A percentile compares a stretch with the other conserved stretches of the same genome.
Evolutionary conservation across 2,329 filamentous ascomycete genomes (phyloP).

Genomic region (Lasiodiplodia gonubiensis): DNA sequence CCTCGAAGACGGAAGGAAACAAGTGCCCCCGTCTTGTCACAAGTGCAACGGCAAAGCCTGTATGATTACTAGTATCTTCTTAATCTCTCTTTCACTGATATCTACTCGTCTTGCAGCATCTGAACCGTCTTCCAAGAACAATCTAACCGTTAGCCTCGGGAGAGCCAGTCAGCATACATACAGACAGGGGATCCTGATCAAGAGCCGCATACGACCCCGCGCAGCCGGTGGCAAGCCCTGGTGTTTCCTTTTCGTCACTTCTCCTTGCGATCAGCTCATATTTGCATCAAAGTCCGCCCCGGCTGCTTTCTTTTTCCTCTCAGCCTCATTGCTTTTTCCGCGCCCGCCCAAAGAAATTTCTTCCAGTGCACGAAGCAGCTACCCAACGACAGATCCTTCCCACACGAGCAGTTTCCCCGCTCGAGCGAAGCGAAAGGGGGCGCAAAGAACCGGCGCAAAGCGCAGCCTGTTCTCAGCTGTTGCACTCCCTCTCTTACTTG

Average conservation of each 20-base stretch:
- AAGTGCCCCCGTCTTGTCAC: not conserved
- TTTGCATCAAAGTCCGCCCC: not conserved
- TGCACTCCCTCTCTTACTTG: not conserved
- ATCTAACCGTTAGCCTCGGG: not conserved
- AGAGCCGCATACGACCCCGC: not conserved
- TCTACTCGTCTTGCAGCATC: not conserved
- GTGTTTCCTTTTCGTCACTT: not conserved
- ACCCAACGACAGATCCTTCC: conserved; percentile 7
- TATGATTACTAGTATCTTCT: conserved; percentile 23
- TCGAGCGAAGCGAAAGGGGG: not conserved
- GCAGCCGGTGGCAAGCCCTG: not conserved
- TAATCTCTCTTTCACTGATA: conserved; percentile 3
- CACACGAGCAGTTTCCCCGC: not conserved
- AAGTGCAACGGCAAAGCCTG: not conserved
- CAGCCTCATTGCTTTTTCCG: conserved; percentile 13
- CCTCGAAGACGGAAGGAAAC: not conserved
- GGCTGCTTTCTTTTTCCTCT: conserved; percentile 5
- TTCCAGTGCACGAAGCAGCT: not conserved
- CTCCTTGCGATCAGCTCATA: conserved; percentile 6
- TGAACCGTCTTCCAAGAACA: not conserved
- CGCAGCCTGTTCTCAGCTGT: not conserved
- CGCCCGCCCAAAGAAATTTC: not conserved
- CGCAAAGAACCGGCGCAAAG: conserved; percentile 1
- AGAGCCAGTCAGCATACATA: not conserved
- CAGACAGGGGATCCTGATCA: not conserved